Evolutionary conservation across 2,329 filamentous ascomycete genomes (phyloP).

Genomic region (Stagonosporopsis rhizophila): DNA sequence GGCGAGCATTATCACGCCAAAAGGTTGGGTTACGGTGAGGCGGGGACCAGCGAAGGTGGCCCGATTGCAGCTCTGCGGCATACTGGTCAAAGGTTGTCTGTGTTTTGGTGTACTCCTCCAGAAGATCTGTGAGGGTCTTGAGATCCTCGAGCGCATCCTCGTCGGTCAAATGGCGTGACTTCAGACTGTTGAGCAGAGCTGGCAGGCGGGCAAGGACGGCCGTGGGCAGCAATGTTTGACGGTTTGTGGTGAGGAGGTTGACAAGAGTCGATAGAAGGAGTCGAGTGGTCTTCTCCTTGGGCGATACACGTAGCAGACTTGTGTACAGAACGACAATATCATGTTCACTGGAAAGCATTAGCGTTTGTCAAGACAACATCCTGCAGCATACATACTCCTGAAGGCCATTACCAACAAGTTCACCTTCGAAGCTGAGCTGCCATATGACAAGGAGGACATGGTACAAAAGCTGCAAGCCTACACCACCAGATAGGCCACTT

Average conservation of each 20-base stretch:
- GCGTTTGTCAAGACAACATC: slow-evolving; percentile 1
- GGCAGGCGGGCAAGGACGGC: slow-evolving; percentile 87
- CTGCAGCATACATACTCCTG: slow-evolving; percentile 71
- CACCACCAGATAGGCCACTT: slow-evolving; percentile 73
- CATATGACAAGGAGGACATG: slow-evolving; percentile 92
- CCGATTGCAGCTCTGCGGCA: slow-evolving; percentile 82
- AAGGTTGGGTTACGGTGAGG: slow-evolving; percentile 86
- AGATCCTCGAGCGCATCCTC: slow-evolving; percentile 62
- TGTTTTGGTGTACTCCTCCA: slow-evolving; percentile 82
- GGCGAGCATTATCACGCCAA: slow-evolving; percentile 89
- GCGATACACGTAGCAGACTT: slow-evolving; percentile 88
- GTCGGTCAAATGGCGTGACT: slow-evolving; percentile 59
- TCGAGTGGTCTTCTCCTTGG: slow-evolving; percentile 97
- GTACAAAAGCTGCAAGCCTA: slow-evolving; percentile 91
- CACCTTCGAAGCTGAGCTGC: slow-evolving; percentile 91
- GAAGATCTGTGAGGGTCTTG: slow-evolving; percentile 62
- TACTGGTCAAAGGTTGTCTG: slow-evolving; percentile 73
- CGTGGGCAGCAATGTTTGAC: slow-evolving; percentile 73
- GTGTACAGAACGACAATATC: slow-evolving; percentile 91
- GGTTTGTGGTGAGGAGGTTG: slow-evolving; percentile 82
- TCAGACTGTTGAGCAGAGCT: slow-evolving; percentile 64
- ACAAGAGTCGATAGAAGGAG: slow-evolving; percentile 87
- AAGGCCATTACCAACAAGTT: slow-evolving; percentile 75
- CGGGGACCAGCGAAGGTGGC: slow-evolving; percentile 90
- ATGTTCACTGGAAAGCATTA: slow-evolving; percentile 72